These are phyloP conservation scores for Cyclotella choctawhatcheeana DNA, from an alignment of 108 stramenopile genomes.

Conservation along the genomic window DNA sequence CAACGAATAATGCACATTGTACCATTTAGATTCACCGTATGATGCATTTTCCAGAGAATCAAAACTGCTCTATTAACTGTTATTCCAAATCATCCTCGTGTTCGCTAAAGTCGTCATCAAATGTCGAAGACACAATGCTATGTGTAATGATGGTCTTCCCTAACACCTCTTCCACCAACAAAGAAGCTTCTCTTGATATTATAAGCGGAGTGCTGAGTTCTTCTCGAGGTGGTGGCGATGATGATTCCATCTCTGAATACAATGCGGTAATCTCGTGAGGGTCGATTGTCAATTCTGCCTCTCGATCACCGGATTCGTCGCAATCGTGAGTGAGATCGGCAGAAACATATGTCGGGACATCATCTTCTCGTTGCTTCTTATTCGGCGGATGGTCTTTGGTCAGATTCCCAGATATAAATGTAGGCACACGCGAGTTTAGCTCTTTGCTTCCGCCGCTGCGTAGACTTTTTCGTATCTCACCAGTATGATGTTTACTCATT, in stretches of 20 bases:
- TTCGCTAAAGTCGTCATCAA: constrained; percentile 23
- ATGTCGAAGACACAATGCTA: constrained; percentile 9
- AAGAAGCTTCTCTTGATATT: constrained; percentile 24
- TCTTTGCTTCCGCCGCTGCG: neutral
- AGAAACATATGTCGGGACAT: neutral
- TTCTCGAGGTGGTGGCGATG: constrained; percentile 2
- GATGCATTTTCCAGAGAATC: too few relatives aligned
- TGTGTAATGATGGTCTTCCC: constrained; percentile 12
- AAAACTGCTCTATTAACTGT: too few relatives aligned
- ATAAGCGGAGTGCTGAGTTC: neutral
- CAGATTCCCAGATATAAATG: neutral
- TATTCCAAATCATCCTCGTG: constrained; percentile 35
- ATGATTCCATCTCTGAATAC: neutral
- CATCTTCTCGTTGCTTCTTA: neutral
- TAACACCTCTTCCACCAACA: constrained; percentile 21
- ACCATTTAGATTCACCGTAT: too few relatives aligned
- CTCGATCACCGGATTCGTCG: neutral
- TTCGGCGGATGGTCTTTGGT: neutral
- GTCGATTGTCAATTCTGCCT: neutral
- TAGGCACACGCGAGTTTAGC: neutral
- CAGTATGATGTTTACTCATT: neutral
- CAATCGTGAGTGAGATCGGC: neutral
- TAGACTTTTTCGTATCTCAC: neutral
- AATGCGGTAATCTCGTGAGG: too few relatives aligned
- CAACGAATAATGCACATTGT: too few relatives aligned